Base-by-base conservation (phyloP, 2,329 filamentous ascomycete species). In the Juglanconis sp. region DNA sequence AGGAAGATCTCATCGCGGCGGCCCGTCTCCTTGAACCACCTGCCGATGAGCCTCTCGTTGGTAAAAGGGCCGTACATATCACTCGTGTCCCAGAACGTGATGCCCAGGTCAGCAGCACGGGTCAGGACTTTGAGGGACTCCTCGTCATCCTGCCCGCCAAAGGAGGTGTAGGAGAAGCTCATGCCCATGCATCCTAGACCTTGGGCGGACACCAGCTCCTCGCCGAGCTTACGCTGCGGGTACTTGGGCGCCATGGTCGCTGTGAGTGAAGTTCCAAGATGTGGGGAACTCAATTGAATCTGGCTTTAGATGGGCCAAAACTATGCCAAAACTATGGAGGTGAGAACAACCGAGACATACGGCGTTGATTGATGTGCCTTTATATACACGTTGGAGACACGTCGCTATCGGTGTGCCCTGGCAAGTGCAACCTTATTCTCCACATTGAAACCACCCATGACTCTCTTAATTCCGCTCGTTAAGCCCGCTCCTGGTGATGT, bases 1-100 rank as follows among this genome's bases (percentile, higher is more conserved):
- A 83, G 70, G 65, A 82, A 80, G 60, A 83, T 77, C 38, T 80
- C 67, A n/a, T 76, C 57, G 1, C 77, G 71, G 42, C 76, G 74
- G 4, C 72, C 72, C 2, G 74, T 74, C 17, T 72, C 68, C 47
- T 70, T 68, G 66, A 81, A 76, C 76, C 79, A 81, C 63, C 73
- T 72, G 2, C 76, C 77, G 6, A 81, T 54, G 0, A 79, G 60
- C 9, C 76, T 72, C 64, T 82, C 79, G 58, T 68, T 75, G 55
- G 51, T 63, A 47, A 52, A 57, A 2, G 54, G 61, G 6, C 58
- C 58, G 13, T 57, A 63, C 7, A 57, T 30, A 42, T 70, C 40
- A 40, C 53, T 48, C 6, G 58, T 65, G 46, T 66, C 65, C 65
- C 65, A 66, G 38, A 65, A 64, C 9, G 61, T 64, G 30, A 57